These are phyloP conservation scores for Cicer judaicum DNA, from an alignment of 306 rosid genomes.

Conservation along the genomic window DNA sequence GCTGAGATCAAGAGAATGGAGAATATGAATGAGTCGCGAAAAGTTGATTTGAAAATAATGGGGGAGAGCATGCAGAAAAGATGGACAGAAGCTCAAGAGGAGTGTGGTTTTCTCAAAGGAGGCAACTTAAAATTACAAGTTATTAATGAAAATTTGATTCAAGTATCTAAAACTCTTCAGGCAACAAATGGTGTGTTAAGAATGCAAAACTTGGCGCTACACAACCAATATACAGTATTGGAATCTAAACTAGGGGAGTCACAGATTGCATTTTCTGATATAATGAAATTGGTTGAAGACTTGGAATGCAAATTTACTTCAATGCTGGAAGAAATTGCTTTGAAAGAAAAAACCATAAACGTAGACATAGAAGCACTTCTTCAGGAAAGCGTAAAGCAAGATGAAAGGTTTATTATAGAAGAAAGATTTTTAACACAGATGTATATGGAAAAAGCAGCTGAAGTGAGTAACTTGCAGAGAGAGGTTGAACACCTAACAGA, in stretches of 20 bases:
- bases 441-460: conserved; percentile 53
- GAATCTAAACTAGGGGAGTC: conserved; percentile 51
- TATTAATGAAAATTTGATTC: conserved; percentile 44
- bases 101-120: conserved; percentile 45
- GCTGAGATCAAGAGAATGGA: conserved; percentile 51
- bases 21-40: conserved; percentile 42
- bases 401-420: conserved; percentile 46
- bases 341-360: conserved; percentile 49
- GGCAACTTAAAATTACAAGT: conserved; percentile 49
- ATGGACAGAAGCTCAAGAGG: conserved; percentile 54
- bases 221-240: conserved; percentile 46
- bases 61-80: conserved; percentile 43
- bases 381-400: conserved; percentile 43
- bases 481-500: conserved; percentile 43
- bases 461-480: conserved; percentile 47
- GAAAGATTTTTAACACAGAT: conserved; percentile 48
- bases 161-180: conserved; percentile 48
- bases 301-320: conserved; percentile 54
- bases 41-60: conserved; percentile 41
- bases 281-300: conserved; percentile 45
- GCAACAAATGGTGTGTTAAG: conserved; percentile 54
- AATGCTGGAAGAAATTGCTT: conserved; percentile 44
- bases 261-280: conserved; percentile 41
- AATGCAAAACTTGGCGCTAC: conserved; percentile 51
- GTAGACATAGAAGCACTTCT: conserved; percentile 49